Conservation (phyloP, 169 alveolate genomes). For the Eimeria tenella region DNA sequence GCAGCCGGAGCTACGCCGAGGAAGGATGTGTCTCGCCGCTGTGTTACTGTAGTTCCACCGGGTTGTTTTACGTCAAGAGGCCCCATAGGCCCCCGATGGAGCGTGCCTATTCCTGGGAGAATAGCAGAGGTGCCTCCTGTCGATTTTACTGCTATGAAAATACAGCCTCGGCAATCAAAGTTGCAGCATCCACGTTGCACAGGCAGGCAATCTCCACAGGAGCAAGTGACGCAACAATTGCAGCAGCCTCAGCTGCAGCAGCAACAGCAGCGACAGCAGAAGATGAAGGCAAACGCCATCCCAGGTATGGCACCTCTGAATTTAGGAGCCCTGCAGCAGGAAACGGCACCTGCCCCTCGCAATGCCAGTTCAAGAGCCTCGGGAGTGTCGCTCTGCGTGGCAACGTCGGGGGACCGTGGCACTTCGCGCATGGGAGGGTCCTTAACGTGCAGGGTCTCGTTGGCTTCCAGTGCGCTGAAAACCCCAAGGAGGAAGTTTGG, state of each 20-base stretch:
- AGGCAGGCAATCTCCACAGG: slow-evolving; percentile 1
- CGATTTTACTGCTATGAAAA: background rate
- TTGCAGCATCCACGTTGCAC: background rate
- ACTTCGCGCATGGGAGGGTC: background rate
- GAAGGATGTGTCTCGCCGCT: background rate
- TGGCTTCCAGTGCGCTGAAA: slow-evolving; percentile 34
- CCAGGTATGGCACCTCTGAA: slow-evolving; percentile 40
- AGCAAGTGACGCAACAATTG: background rate
- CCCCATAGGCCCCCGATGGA: slow-evolving; percentile 33
- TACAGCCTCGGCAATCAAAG: background rate
- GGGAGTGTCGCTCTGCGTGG: background rate
- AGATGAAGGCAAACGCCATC: background rate
- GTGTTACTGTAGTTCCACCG: background rate
- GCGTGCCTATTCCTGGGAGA: background rate
- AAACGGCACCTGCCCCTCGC: background rate
- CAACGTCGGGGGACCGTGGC: background rate
- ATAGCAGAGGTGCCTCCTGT: background rate
- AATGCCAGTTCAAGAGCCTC: background rate
- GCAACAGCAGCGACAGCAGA: slow-evolving; percentile 12
- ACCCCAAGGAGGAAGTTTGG: slow-evolving; percentile 42
- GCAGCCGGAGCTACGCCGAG: slow-evolving; percentile 51
- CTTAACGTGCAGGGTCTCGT: background rate
- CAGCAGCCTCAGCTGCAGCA: background rate
- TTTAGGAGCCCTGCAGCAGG: background rate
- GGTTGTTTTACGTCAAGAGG: slow-evolving; percentile 37